phyloP scores from a whole-genome alignment of 192 early-diverging fungal species.

The Backusella tarrabulga region DNA sequence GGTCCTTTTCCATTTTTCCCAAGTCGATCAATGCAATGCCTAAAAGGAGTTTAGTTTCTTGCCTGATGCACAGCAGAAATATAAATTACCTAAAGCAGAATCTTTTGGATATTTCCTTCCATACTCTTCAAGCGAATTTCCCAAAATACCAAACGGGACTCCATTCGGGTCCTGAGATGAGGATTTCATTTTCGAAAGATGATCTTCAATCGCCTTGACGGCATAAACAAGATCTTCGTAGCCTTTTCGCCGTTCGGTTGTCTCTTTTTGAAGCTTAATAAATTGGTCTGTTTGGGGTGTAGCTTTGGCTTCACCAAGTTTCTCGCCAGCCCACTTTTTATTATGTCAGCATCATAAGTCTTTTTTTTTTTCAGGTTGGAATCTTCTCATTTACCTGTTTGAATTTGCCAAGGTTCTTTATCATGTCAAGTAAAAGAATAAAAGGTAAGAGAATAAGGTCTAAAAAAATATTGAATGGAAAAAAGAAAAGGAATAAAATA shows the following conservation, averaged over 20 bases:
- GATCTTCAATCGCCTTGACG: conserved; percentile 42
- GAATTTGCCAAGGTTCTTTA: conserved; percentile 66
- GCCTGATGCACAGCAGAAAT: conserved; percentile 9
- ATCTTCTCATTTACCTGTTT: conserved; percentile 49
- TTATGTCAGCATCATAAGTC: background rate
- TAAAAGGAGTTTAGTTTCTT: conserved; percentile 30
- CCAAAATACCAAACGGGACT: conserved; percentile 63
- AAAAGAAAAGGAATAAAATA: conserved; percentile 25
- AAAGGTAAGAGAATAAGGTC: background rate
- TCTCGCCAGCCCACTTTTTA: conserved; percentile 71
- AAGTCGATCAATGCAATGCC: conserved; percentile 49
- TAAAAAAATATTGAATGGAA: background rate
- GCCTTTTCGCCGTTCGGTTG: conserved; percentile 60
- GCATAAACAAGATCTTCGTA: conserved; percentile 63
- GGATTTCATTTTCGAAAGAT: conserved; percentile 65
- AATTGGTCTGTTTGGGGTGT: conserved; percentile 84
- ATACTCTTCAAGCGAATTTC: conserved; percentile 59
- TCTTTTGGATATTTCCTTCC: conserved; percentile 46
- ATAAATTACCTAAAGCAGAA: conserved; percentile 38
- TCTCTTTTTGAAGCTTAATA: conserved; percentile 72
- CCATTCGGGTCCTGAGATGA: conserved; percentile 63
- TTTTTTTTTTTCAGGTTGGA: background rate
- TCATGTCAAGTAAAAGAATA: conserved; percentile 26
- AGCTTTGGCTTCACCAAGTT: conserved; percentile 63
- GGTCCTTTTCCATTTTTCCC: conserved; percentile 45